Conservation (phyloP, 768 basidiomycete species). For the Cytidiella melzeri region DNA sequence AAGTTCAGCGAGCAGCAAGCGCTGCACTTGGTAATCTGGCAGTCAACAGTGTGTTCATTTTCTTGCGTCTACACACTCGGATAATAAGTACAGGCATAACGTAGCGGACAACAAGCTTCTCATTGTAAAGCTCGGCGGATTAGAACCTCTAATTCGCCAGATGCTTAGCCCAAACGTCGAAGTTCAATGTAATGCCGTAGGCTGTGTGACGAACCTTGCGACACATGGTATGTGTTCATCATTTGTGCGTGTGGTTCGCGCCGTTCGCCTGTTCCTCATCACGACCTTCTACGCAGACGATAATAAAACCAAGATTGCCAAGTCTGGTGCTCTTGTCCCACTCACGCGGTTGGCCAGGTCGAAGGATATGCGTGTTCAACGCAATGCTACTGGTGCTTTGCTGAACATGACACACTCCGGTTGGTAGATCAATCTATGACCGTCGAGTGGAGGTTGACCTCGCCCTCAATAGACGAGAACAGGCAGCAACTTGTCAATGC, state of each 20-base stretch:
- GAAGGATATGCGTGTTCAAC: slow-evolving; percentile 98
- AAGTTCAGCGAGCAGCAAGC: slow-evolving; percentile 97
- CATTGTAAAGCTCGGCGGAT: slow-evolving; percentile 94
- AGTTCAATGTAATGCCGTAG: slow-evolving; percentile 99
- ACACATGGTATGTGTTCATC: slow-evolving; percentile 72
- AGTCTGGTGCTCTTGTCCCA: slow-evolving; percentile 97
- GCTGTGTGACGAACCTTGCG: slow-evolving; percentile 97
- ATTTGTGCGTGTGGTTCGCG: not conserved
- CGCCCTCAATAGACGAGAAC: slow-evolving; percentile 72
- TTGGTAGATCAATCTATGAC: slow-evolving; percentile 28
- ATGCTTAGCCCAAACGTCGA: slow-evolving; percentile 99
- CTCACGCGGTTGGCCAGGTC: slow-evolving; percentile 93
- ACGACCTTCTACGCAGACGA: slow-evolving; percentile 49
- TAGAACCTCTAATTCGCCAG: slow-evolving; percentile 96
- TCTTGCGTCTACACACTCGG: slow-evolving; percentile 8
- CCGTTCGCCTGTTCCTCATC: not conserved
- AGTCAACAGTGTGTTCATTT: slow-evolving; percentile 78
- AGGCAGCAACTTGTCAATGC: slow-evolving; percentile 97
- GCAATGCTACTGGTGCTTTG: slow-evolving; percentile 96
- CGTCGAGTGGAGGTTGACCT: not conserved
- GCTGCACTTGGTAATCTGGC: slow-evolving; percentile 97
- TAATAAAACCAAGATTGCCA: slow-evolving; percentile 99
- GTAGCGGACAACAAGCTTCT: slow-evolving; percentile 97
- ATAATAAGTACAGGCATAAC: too few species aligned
- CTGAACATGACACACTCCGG: slow-evolving; percentile 99